These are phyloP conservation scores for Scedosporium minutisporum DNA, from an alignment of 2,329 filamentous ascomycete species.

Conservation along the genomic window DNA sequence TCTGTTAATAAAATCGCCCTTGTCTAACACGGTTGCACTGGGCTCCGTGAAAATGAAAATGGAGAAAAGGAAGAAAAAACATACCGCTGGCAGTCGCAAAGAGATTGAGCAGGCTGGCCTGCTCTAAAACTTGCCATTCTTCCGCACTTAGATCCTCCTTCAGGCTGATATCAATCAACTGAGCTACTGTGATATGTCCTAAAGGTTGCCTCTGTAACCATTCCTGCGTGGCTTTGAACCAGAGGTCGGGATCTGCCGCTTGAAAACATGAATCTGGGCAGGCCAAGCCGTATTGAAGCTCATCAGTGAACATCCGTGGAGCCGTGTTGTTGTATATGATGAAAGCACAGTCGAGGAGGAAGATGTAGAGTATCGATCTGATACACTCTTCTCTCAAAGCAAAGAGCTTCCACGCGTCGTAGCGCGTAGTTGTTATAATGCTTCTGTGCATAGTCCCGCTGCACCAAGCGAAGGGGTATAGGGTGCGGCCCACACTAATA, in stretches of 20 bases:
- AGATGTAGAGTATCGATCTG: background rate
- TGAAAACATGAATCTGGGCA: background rate
- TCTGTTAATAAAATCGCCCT: background rate
- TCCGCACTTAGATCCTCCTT: background rate
- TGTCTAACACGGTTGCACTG: background rate
- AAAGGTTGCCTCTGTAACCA: background rate
- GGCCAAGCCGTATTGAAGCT: background rate
- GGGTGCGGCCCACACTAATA: background rate
- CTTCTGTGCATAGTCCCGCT: background rate
- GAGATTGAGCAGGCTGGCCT: background rate
- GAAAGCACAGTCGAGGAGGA: background rate
- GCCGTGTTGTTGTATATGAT: background rate
- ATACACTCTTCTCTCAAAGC: background rate
- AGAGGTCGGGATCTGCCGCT: background rate
- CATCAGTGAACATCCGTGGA: background rate
- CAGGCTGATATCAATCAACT: background rate
- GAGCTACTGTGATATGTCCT: background rate
- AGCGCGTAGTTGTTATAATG: background rate
- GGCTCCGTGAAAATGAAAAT: background rate
- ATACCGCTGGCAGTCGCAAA: background rate
- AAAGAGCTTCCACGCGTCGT: background rate
- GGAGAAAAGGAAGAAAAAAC: background rate
- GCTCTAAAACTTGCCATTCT: background rate
- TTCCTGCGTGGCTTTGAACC: background rate
- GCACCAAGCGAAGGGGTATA: background rate